Evolutionary conservation across 306 rosid genomes (phyloP).

Genomic region (Leucaena leucocephala): DNA sequence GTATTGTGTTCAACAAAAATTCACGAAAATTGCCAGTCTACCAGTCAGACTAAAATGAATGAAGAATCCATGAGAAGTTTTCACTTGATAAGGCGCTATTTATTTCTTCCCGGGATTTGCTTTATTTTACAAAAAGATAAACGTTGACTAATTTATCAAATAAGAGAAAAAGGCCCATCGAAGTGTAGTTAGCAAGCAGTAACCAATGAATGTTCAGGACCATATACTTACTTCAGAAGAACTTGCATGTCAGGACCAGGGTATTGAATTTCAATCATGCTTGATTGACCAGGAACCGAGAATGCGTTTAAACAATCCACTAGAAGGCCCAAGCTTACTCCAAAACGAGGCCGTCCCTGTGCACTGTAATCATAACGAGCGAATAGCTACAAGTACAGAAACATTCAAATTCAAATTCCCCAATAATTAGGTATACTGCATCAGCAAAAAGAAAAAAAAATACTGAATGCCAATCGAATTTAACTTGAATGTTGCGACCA

Average conservation of each 20-base stretch:
- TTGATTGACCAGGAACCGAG: constrained; percentile 70
- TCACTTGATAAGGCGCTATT: constrained; percentile 20
- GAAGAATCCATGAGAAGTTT: not conserved
- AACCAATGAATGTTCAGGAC: not conserved
- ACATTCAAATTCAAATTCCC: constrained; percentile 2
- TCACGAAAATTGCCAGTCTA: not conserved
- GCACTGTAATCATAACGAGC: constrained; percentile 75
- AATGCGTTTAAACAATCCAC: constrained; percentile 88
- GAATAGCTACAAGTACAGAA: constrained; percentile 53
- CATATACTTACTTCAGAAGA: constrained; percentile 72
- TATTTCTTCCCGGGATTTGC: not conserved
- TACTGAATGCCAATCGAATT: not conserved
- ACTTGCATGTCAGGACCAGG: constrained; percentile 98
- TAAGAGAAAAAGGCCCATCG: not conserved
- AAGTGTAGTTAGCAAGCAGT: constrained; percentile 21
- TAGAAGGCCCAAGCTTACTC: constrained; percentile 83
- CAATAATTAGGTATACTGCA: not conserved
- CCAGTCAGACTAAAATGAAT: constrained; percentile 11
- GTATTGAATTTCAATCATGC: constrained; percentile 69
- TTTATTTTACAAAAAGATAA: not conserved
- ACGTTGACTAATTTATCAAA: not conserved
- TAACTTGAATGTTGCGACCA: not conserved
- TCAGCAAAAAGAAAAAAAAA: not conserved
- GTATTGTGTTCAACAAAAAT: constrained; percentile 10
- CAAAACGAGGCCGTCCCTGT: constrained; percentile 81